A percentile compares a stretch with the other conserved stretches of the same genome.
These are phyloP conservation scores for Tuber borchii DNA, from an alignment of 495 filamentous ascomycete genomes.

Conservation along the genomic window DNA sequence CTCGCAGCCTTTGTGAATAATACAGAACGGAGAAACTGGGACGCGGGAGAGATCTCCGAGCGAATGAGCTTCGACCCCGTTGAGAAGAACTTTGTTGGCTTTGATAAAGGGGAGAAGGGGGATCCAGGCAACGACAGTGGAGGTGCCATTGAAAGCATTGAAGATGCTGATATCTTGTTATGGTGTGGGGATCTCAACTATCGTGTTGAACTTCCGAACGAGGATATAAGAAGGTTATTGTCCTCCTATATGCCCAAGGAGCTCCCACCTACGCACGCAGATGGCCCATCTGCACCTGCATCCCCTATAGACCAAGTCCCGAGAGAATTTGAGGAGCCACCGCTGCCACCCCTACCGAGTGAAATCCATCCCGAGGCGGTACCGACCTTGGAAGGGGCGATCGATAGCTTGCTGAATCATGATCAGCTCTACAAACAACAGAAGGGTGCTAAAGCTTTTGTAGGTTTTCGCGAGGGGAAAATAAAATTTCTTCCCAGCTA, in stretches of 20 bases:
- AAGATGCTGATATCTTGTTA: conserved; percentile 84
- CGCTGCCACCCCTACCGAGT: conserved; percentile 17
- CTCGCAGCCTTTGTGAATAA: conserved; percentile 79
- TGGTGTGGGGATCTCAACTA: conserved; percentile 99
- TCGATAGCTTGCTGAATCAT: conserved; percentile 78
- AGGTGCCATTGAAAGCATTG: conserved; percentile 56
- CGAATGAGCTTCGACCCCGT: conserved; percentile 71
- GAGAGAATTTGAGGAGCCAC: conserved; percentile 2
- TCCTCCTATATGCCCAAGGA: conserved; percentile 39
- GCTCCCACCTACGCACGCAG: conserved; percentile 32
- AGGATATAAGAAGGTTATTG: conserved; percentile 80
- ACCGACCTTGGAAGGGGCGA: conserved; percentile 67
- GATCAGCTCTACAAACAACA: conserved; percentile 79
- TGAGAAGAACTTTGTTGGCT: conserved; percentile 50
- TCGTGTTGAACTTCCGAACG: conserved; percentile 78
- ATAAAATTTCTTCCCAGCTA: conserved; percentile 90
- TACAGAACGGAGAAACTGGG: conserved; percentile 80
- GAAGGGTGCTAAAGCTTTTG: conserved; percentile 66
- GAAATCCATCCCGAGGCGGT: conserved; percentile 41
- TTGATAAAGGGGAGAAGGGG: conserved; percentile 46
- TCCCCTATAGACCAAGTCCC: conserved; percentile 22
- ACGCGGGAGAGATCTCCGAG: conserved; percentile 66
- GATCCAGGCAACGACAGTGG: not conserved
- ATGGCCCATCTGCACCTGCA: conserved; percentile 17
- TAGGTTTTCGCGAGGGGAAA: conserved; percentile 84